phyloP scores from a whole-genome alignment of 2,329 filamentous ascomycete genomes.

The Parastagonospora nodorum region DNA sequence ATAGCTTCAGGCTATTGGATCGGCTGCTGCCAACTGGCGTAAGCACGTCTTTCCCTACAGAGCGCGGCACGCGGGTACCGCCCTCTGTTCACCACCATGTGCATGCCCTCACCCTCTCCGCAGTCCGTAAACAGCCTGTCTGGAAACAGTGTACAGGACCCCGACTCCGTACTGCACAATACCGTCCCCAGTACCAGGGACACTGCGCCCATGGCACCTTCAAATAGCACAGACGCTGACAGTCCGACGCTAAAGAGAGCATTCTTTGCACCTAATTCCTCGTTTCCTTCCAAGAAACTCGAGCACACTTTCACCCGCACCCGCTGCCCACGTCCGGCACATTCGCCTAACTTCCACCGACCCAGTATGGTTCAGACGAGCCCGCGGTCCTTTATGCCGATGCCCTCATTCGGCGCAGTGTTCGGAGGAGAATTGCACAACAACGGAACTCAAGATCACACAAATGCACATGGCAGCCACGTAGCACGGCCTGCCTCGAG shows the following conservation, averaged over 20 bases:
- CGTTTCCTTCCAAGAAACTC: constrained; percentile 37
- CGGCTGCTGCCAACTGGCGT: neutral
- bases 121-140: constrained; percentile 4
- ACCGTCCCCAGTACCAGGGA: constrained; percentile 9
- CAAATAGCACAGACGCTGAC: constrained; percentile 40
- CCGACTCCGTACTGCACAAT: constrained; percentile 8
- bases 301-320: constrained; percentile 24
- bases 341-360: constrained; percentile 15
- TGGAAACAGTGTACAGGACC: constrained; percentile 5
- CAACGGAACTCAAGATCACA: constrained; percentile 56
- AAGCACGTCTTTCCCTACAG: constrained; percentile 7
- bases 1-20: too few relatives aligned
- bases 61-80: constrained; percentile 9
- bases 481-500: constrained; percentile 43
- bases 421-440: constrained; percentile 65
- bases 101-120: constrained; percentile 10
- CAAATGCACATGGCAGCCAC: constrained; percentile 32
- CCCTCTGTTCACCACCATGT: constrained; percentile 15
- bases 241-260: constrained; percentile 41
- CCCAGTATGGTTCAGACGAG: constrained; percentile 48
- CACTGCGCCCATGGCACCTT: constrained; percentile 30
- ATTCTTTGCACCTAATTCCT: constrained; percentile 42
- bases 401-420: constrained; percentile 78
- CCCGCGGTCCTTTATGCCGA: constrained; percentile 50
- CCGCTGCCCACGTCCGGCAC: constrained; percentile 24